These are phyloP conservation scores for Peronosclerospora sorghi DNA, from an alignment of 352 stramenopile genomes.

Conservation along the genomic window DNA sequence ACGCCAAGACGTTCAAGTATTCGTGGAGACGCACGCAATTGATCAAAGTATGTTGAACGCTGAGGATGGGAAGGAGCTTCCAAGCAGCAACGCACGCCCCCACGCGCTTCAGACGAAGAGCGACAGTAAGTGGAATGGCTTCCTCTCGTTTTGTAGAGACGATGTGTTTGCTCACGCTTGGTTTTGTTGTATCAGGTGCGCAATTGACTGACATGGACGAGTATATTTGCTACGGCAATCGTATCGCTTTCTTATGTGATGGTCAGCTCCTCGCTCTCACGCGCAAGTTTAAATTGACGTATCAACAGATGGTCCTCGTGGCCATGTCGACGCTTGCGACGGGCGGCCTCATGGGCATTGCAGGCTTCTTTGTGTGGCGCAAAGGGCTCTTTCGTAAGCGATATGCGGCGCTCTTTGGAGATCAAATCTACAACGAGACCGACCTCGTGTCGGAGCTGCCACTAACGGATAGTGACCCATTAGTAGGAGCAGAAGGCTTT, in stretches of 20 bases:
- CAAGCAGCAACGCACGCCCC: conserved; percentile 11
- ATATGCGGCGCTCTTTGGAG: conserved; percentile 55
- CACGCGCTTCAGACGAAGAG: conserved; percentile 13
- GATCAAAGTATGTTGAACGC: conserved; percentile 13
- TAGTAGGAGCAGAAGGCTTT: conserved; percentile 4
- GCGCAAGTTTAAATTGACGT: conserved; percentile 68
- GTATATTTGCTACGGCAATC: conserved; percentile 70
- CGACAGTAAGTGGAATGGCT: conserved; percentile 7
- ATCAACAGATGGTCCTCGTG: conserved; percentile 57
- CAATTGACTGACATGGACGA: conserved; percentile 25
- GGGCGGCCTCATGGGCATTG: conserved; percentile 50
- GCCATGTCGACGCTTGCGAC: conserved; percentile 37
- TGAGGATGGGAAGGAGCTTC: conserved; percentile 13
- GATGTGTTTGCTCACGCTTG: not conserved
- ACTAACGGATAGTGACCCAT: conserved; percentile 3
- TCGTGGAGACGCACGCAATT: conserved; percentile 15
- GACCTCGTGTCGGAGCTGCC: not conserved
- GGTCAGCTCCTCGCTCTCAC: conserved; percentile 57
- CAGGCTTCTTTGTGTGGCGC: conserved; percentile 58
- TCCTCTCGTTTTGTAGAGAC: not conserved
- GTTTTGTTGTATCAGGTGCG: not conserved
- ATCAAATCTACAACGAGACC: conserved; percentile 35
- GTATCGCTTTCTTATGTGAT: conserved; percentile 59
- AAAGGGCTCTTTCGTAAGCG: conserved; percentile 61
- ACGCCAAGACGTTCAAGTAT: no score